Evolutionary conservation across 179 eudicot genomes (phyloP).

Genomic region (Beta lomatogona): DNA sequence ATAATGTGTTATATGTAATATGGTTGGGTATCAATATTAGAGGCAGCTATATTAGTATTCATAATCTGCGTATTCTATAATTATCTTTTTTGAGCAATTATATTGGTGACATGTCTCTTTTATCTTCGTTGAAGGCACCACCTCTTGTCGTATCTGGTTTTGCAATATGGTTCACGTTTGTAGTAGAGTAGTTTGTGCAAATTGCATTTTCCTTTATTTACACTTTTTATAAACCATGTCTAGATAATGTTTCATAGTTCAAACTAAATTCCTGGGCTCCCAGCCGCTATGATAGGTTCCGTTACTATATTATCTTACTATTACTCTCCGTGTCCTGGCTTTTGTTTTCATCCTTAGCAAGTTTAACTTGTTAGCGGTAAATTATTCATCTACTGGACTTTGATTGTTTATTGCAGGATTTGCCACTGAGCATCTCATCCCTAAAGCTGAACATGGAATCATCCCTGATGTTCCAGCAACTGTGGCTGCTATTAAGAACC

Average conservation of each 20-base stretch:
- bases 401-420: conserved; percentile 34
- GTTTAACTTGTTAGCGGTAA: not conserved
- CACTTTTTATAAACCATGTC: not conserved
- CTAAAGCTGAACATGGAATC: conserved; percentile 33
- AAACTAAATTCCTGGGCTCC: not conserved
- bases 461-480: conserved; percentile 54
- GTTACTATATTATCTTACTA: not conserved
- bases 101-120: not conserved
- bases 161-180: not conserved
- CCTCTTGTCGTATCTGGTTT: not conserved
- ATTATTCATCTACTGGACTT: not conserved
- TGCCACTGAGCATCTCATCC: conserved; percentile 41
- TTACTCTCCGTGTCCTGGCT: not conserved
- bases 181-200: not conserved
- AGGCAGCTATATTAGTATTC: not conserved
- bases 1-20: not conserved
- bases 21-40: not conserved
- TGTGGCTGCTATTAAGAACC: conserved; percentile 57
- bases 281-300: not conserved
- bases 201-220: not conserved
- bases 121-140: not conserved
- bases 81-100: not conserved
- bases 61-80: not conserved
- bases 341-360: not conserved
- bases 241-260: not conserved